A percentile compares a stretch with the other conserved stretches of the same genome.
These are phyloP conservation scores for Puccinia sorghi DNA, from an alignment of 1,284 basidiomycete species.

Conservation along the genomic window DNA sequence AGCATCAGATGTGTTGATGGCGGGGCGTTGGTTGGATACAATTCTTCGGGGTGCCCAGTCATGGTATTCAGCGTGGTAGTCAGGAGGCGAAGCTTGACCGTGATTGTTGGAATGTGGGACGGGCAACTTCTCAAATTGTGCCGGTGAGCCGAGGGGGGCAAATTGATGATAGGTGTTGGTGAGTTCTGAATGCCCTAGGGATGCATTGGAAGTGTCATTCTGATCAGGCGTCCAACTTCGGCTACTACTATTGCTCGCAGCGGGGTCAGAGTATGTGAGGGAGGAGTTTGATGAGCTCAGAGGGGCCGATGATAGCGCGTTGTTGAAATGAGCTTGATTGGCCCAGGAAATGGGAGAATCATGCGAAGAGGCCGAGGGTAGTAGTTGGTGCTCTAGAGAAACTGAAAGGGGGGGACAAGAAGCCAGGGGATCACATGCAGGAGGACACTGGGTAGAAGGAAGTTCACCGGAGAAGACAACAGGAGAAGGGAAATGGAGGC, in stretches of 20 bases:
- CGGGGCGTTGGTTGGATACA: not conserved
- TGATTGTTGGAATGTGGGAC: not conserved
- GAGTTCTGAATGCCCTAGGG: constrained; percentile 14
- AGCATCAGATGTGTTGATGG: constrained; percentile 27
- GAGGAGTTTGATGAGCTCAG: constrained; percentile 29
- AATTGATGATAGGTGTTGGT: not conserved
- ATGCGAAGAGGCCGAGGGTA: constrained; percentile 12
- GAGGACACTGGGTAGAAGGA: not conserved
- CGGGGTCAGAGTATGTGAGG: constrained; percentile 15
- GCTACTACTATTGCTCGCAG: constrained; percentile 26
- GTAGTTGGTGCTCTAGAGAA: constrained; percentile 9
- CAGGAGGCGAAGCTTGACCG: not conserved
- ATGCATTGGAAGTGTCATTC: not conserved
- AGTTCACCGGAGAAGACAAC: constrained; percentile 1
- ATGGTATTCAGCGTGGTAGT: not conserved
- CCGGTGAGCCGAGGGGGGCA: constrained; percentile 23
- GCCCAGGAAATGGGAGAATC: constrained; percentile 7
- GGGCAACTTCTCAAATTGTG: not conserved
- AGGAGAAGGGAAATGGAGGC: constrained; percentile 14
- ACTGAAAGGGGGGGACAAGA: constrained; percentile 6
- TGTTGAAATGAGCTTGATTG: not conserved
- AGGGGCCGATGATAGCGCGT: not conserved
- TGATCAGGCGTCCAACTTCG: constrained; percentile 40
- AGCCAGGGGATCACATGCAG: not conserved
- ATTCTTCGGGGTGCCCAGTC: not conserved